Evolutionary conservation across 2,329 filamentous ascomycete genomes (phyloP).

Genomic region (Akanthomyces uredinophilus): DNA sequence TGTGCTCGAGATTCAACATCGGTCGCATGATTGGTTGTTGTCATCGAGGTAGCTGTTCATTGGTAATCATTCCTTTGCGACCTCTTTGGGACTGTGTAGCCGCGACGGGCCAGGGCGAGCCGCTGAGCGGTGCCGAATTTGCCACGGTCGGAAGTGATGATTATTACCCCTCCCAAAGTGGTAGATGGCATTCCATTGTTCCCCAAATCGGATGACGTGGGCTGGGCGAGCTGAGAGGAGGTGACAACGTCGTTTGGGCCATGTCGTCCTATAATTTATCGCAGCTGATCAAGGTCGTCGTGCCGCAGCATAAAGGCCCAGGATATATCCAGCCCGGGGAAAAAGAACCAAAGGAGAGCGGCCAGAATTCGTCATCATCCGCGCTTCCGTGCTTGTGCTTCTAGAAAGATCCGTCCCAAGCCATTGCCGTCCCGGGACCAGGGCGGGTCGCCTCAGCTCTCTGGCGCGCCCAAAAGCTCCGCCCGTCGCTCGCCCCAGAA

Average conservation of each 20-base stretch:
- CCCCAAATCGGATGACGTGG: background rate
- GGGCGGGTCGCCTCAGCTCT: slow-evolving; percentile 3
- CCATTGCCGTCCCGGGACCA: background rate
- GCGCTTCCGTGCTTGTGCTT: background rate
- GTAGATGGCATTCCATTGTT: background rate
- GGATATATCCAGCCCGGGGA: too few species aligned
- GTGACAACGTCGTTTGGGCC: background rate
- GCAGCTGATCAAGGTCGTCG: too few species aligned
- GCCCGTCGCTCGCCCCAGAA: background rate
- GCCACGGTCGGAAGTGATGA: background rate
- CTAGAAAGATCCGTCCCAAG: slow-evolving; percentile 6
- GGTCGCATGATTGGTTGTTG: background rate
- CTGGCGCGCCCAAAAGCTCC: background rate
- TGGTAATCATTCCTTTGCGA: background rate
- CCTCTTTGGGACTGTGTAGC: background rate
- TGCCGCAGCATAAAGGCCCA: too few species aligned
- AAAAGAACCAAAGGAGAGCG: too few species aligned
- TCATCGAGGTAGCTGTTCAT: background rate
- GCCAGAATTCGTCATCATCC: too few species aligned
- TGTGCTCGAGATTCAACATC: background rate
- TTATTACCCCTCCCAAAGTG: background rate
- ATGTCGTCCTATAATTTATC: too few species aligned
- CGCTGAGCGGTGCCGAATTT: too few species aligned
- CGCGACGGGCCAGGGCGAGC: background rate
- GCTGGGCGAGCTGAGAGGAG: background rate